Conservation (phyloP, 78 protist genomes). For the slime mould (Dictyostelium discoideum) region dicty_2.7 NC_007090.3:3314001-3314500, state of each 20-base stretch:
- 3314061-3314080: slow-evolving; percentile 44
- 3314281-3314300: background rate
- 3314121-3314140: background rate
- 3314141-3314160: slow-evolving; percentile 50
- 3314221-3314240: background rate
- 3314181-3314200: slow-evolving; percentile 6
- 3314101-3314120: slow-evolving; percentile 1
- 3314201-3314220: slow-evolving; percentile 20
- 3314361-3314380: background rate
- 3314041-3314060: slow-evolving; percentile 35
- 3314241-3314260: slow-evolving; percentile 31
- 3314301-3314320: slow-evolving; percentile 26
- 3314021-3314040: background rate
- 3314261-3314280: slow-evolving; percentile 38
- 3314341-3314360: slow-evolving; percentile 22
- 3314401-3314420: background rate
- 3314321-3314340: slow-evolving; percentile 24
- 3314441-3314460: background rate
- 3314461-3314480: background rate
- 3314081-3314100: background rate
- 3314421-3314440: background rate
- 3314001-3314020: slow-evolving; percentile 60
- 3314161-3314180: slow-evolving; percentile 50
- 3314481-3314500: background rate
- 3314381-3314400: slow-evolving; percentile 10